phyloP scores from a whole-genome alignment of 768 basidiomycete species.

The Hydnomerulius pinastri region DNA sequence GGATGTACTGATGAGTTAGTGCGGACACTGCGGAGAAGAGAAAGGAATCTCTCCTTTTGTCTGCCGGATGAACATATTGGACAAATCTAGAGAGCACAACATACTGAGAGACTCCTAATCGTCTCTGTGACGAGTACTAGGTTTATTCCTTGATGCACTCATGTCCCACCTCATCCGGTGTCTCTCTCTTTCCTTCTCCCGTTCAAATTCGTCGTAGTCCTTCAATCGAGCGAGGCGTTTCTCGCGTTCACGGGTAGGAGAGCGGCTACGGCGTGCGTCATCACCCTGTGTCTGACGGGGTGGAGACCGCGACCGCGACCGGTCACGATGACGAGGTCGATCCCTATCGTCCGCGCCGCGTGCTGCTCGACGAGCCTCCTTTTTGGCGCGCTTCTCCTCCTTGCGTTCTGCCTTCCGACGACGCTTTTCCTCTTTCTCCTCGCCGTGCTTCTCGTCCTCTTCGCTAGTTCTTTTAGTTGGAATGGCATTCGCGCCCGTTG shows the following conservation, averaged over 20 bases:
- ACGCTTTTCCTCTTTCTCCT: constrained; percentile 52
- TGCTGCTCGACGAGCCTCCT: constrained; percentile 47
- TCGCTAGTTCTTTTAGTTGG: constrained; percentile 19
- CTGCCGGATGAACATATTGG: constrained; percentile 6
- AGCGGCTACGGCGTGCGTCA: constrained; percentile 30
- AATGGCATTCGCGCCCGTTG: constrained; percentile 16
- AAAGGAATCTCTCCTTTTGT: constrained; percentile 3
- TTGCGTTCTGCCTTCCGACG: constrained; percentile 55
- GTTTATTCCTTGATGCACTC: constrained; percentile 42
- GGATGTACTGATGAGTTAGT: constrained; percentile 2
- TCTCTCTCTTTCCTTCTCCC: constrained; percentile 36
- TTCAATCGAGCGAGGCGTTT: constrained; percentile 17
- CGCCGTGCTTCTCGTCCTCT: constrained; percentile 33
- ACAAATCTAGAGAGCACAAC: constrained; percentile 5
- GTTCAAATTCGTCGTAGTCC: constrained; percentile 30
- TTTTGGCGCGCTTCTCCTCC: constrained; percentile 59
- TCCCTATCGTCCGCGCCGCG: constrained; percentile 33
- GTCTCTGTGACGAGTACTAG: constrained; percentile 18
- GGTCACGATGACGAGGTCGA: constrained; percentile 24
- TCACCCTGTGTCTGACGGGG: constrained; percentile 14
- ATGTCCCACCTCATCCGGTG: constrained; percentile 57
- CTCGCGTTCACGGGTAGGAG: constrained; percentile 26
- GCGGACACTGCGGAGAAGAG: constrained; percentile 1
- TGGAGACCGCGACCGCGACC: constrained; percentile 41
- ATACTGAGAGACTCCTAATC: constrained; percentile 16